Evolutionary conservation across 352 stramenopile genomes (phyloP), one percentile per base, ranked within the genome.

Genomic region (Blastocystis sp.): DNA sequence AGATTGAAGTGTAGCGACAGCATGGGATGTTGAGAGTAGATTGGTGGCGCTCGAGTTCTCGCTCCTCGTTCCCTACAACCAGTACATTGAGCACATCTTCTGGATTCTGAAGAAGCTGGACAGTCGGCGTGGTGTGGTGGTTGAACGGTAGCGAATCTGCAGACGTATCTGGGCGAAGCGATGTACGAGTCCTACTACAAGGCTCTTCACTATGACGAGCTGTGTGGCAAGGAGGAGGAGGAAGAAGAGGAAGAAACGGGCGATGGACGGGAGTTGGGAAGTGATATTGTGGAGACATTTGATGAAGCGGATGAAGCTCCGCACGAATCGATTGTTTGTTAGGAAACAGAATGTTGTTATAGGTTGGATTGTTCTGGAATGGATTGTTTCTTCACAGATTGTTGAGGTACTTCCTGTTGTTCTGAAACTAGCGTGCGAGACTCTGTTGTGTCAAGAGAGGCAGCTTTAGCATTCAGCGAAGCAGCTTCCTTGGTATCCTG

Each of bases 51-150:
- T 78, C 36, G 67, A 78, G 67, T 78, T 78, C 38, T 78, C 67
- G 27, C 67, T 78, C 0, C 32, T 78, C 21, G 38, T 78, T 44
- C 67, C 67, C 11, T 78, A 78, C 38, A 27, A 78, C 57, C 67
- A 78, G 44, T 78, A 78, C 27, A 78, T 61, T 32, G 67, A 78
- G 21, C 67, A 78, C 38, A 78, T 78, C 21, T 78, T 78, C 42
- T 78, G 67, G 67, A 78, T 78, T 78, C 44, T 78, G 38, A 14
- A 40, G 40, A 78, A 78, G 44, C 29, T 78, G 67, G 67, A 78
- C 38, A 78, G 67, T 78, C 27, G 6, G 42, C 6, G 24, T 0
- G 9, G 24, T 21, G 16, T 7, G 24, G 42, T 16, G n/a, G 4
- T 34, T 61, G 48, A 61, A 29, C 9, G 21, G 16, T 78, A 78